Percentiles rank a stretch among this genome's conserved stretches.
Conservation (phyloP, 2,329 filamentous ascomycete species). For the Zopfia rhizophila region DNA sequence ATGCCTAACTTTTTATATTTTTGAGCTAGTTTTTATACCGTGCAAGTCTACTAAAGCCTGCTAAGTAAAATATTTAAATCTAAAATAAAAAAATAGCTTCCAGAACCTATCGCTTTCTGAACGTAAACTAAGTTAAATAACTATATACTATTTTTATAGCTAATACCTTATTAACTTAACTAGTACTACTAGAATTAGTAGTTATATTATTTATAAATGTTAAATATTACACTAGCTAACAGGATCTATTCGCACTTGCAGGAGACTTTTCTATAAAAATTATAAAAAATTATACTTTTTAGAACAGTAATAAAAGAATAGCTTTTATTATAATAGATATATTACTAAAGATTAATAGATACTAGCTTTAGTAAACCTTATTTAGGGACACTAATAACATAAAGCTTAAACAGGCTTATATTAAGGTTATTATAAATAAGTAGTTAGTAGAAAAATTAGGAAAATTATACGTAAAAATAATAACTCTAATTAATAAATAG, state of each 20-base stretch:
- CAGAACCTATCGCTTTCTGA: too few relatives aligned
- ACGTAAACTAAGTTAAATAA: too few relatives aligned
- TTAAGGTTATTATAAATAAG: conserved; percentile 17
- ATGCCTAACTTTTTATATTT: too few relatives aligned
- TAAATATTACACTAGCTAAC: conserved; percentile 32
- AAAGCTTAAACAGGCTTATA: conserved; percentile 12
- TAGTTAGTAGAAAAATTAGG: conserved; percentile 20
- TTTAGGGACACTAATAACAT: conserved; percentile 3
- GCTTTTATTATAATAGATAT: conserved; percentile 42
- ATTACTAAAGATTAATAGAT: conserved; percentile 43
- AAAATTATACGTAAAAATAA: conserved; percentile 15
- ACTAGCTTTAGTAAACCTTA: conserved; percentile 26
- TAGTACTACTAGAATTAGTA: conserved; percentile 36
- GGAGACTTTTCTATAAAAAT: conserved; percentile 40
- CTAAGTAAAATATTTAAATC: too few relatives aligned
- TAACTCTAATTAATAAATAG: neutral
- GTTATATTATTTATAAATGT: conserved; percentile 38
- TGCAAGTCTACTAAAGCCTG: too few relatives aligned
- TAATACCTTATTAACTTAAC: conserved; percentile 23
- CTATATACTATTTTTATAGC: conserved; percentile 12
- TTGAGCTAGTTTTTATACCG: too few relatives aligned
- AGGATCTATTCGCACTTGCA: conserved; percentile 40
- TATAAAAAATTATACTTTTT: conserved; percentile 44
- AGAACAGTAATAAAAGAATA: conserved; percentile 45
- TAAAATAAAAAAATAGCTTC: too few relatives aligned